Evolutionary conservation across 495 filamentous ascomycete species (phyloP), one percentile per base, ranked within the genome.

Genomic region (Acidiella bohemica): DNA sequence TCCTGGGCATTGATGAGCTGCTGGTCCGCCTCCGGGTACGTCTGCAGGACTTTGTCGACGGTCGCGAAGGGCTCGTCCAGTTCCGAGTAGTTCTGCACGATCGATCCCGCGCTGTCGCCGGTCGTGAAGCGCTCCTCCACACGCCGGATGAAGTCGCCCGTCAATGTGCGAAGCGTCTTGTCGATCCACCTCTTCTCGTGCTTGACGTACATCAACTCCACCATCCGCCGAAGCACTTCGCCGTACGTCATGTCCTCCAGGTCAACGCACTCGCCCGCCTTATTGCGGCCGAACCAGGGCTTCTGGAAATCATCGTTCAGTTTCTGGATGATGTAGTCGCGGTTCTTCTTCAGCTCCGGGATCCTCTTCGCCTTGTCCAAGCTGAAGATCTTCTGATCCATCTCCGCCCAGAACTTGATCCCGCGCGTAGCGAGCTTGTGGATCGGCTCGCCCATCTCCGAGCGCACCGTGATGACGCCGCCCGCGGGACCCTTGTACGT

Each of bases 361-460:
- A 95, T 65, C 36, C 88, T 81, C 63, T 96, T 96, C 39, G 81
- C 81, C 62, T 93, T 93, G 61, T 93, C 86, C 16, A 97, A 68
- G 61, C 77, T 83, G 72, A 97, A 97, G 50, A 97, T 93, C 56
- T 88, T 93, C 57, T 83, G 73, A 51, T 97, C 90, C 84, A 97
- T 92, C 59, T 97, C 90, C 41, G 84, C 78, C 90, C 90, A 97
- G 62, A 97, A 90, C 29, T 72, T 65, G 21, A 97, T 86, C 67
- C 90, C 90, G 30, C 90, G 74, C 18, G 90, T 97, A 17, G 90
- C 90, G 42, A 97, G 70, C 64, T 96, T 96, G 67, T 97, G 90
- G 46, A 97, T 97, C 8, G 90, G 90, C 66, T 97, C 90, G 26
- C 90, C 90, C 90, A 97, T 97, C 59, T 97, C 90, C 4, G 90